Base-by-base conservation (phyloP, 192 early-diverging fungal genomes). In the Coemansia sp. region DNA sequence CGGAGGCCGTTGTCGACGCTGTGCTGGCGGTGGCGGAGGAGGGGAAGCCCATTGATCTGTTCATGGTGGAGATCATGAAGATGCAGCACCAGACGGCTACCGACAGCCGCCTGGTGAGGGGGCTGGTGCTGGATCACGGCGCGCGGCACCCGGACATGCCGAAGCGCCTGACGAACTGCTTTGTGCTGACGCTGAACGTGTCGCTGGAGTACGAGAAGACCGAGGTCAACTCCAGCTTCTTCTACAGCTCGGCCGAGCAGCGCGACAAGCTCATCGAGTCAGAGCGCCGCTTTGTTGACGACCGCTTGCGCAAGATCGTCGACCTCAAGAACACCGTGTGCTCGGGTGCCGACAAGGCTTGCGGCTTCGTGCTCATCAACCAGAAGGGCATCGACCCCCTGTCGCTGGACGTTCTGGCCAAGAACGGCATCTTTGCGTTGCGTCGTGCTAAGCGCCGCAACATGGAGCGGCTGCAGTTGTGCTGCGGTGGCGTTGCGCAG, bases 1-100 rank as follows among this genome's bases (percentile, higher is more conserved):
- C 93, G 34, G 95, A 98, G 77, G 98, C 96, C 31, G 89, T 97
- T 44, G 98, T 99, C 31, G 96, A 98, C 77, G 95, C 95, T 14
- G 96, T 99, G 39, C 77, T 98, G 79, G 85, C 92, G 27, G 94
- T 99, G 64, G 77, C 88, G 51, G 86, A 84, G 61, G 88, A 91
- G 34, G 92, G 87, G 21, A 75, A 92, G 60, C 95, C 95, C 9
- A 97, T 98, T 73, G 98, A 99, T 79, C 86, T 99, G 64, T 95
- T 98, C 73, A 99, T 99, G 98, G 94, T 99, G 10, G 98, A 99
- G 85, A 93, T 97, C 68, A 99, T 99, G 96, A 97, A 96, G 87
- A 98, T 99, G 98, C 89, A 92, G 90, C 96, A 98, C 87, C 93
- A 93, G 82, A 94, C 89, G 40, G 95, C 95, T n/a, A 95, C 92